These are phyloP conservation scores for Plasmodium chabaudi DNA, from an alignment of 169 alveolate species.

Conservation along the genomic window DNA sequence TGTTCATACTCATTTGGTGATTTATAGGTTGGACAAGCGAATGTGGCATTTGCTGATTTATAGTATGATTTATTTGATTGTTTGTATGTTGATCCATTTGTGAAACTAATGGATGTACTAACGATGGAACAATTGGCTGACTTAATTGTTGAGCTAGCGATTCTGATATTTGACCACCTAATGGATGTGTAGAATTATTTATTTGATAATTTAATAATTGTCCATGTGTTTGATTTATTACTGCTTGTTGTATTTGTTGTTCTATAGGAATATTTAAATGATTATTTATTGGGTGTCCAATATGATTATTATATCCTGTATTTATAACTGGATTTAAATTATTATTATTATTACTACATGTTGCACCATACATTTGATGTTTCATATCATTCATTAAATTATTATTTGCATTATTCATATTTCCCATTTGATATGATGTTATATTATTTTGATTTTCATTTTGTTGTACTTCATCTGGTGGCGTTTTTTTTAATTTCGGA, in stretches of 20 bases:
- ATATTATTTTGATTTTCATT: slow-evolving; percentile 15
- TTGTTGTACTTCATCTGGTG: slow-evolving; percentile 39
- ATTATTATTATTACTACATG: neutral
- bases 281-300: neutral
- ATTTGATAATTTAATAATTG: neutral
- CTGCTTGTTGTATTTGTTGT: slow-evolving; percentile 4
- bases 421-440: neutral
- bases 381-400: slow-evolving; percentile 11
- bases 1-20: slow-evolving; percentile 5
- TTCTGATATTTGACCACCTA: neutral
- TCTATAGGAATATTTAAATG: slow-evolving; percentile 13
- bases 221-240: neutral
- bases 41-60: neutral
- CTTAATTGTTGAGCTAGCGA: slow-evolving; percentile 10
- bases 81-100: slow-evolving; percentile 15
- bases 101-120: neutral
- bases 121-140: neutral
- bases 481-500: slow-evolving; percentile 48
- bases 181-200: neutral
- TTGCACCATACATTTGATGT: neutral
- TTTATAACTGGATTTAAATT: slow-evolving; percentile 30
- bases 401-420: neutral
- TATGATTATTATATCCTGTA: slow-evolving; percentile 23
- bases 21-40: neutral
- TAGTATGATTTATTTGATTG: slow-evolving; percentile 1